Conservation (phyloP, 2,329 filamentous ascomycete species). For the Colletotrichum limetticola region DNA sequence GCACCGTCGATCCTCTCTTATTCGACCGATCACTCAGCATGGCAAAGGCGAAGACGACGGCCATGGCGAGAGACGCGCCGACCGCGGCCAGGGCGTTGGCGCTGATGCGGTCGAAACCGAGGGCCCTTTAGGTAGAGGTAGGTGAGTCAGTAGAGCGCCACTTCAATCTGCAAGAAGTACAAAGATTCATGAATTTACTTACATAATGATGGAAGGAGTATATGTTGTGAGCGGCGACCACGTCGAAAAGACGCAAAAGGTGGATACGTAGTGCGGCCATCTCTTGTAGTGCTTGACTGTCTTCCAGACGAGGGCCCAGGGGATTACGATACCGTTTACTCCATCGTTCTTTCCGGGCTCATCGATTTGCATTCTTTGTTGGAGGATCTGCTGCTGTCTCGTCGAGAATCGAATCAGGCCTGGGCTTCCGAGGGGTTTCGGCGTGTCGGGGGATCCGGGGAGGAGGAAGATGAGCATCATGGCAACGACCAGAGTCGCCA, state of each 20-base stretch:
- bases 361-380: constrained; percentile 47
- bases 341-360: constrained; percentile 44
- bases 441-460: constrained; percentile 53
- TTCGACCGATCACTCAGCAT: constrained; percentile 59
- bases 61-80: constrained; percentile 55
- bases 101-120: constrained; percentile 56
- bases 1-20: constrained; percentile 54
- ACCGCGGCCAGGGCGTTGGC: constrained; percentile 60
- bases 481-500: constrained; percentile 54
- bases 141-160: not conserved
- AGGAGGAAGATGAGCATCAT: constrained; percentile 53
- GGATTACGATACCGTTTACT: constrained; percentile 49
- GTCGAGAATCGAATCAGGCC: constrained; percentile 51
- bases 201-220: constrained; percentile 58
- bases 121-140: constrained; percentile 40
- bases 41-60: constrained; percentile 59
- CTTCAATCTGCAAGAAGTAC: too few relatives aligned
- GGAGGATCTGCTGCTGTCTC: constrained; percentile 46
- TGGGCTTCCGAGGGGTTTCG: constrained; percentile 49
- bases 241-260: constrained; percentile 62
- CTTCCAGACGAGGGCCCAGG: constrained; percentile 51
- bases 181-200: not conserved
- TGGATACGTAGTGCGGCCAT: constrained; percentile 61
- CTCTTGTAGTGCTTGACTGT: constrained; percentile 56
- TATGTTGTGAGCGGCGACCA: constrained; percentile 64